Base-by-base conservation (phyloP, 2,329 filamentous ascomycete species). In the Aspergillus sp. region DNA sequence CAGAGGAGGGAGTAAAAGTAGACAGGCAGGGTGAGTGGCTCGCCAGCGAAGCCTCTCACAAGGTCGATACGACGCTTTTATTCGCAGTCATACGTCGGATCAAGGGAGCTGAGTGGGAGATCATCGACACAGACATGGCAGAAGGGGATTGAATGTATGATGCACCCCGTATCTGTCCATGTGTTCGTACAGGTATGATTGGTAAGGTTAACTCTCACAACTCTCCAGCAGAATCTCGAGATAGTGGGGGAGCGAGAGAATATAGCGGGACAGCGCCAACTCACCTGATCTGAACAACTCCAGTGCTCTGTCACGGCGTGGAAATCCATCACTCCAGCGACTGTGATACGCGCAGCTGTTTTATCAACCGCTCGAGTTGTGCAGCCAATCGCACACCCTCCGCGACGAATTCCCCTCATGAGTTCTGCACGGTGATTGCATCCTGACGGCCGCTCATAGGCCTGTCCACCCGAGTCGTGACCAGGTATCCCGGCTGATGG, bases 11-110 rank as follows among this genome's bases (percentile, higher is more conserved):
- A 36, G 24, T 17, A 48, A 17, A 4, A 17, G 40, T 11, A 22
- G 19, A 42, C 17, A 17, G 40, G n/a, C 4, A 20, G 13, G 11
- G 16, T 17, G 24, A 36, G 45, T 19, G 24, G 47, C 54, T 61
- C 61, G 53, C 66, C 65, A 56, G 66, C 66, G 62, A 69, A 60
- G 40, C 41, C 40, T 26, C 22, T 43, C 40, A 20, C 40, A 43
- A 38, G 35, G 13, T 38, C 10, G 35, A 17, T 8, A n/a, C 14
- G 40, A 14, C 11, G 40, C 16, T 19, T 16, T 48, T 30, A n/a
- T 13, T 13, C 35, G 56, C 48, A 51, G 36, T 47, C 52, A 40
- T 47, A 36, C 54, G 52, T 47, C 36, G 24, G 47, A 47, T 47
- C 50, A 47, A 43, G 13, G 42, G 41, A 36, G 19, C 43, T 40